phyloP scores from a whole-genome alignment of 83 land plant genomes.

The Thuja plicata region DNA sequence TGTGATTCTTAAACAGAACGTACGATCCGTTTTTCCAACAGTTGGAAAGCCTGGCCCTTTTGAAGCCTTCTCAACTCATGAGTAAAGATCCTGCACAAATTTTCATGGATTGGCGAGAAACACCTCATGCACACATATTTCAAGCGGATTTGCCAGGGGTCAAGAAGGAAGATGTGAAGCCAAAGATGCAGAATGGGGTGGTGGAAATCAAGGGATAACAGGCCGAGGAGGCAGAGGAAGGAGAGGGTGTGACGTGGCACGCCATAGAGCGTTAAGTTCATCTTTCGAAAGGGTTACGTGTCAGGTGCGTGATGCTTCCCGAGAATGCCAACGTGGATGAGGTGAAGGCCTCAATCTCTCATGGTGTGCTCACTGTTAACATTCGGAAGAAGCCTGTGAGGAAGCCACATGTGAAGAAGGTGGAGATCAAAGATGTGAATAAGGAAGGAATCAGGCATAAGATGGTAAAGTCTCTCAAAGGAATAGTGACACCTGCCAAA shows the following conservation, averaged over 20 bases:
- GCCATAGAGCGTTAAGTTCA: not conserved
- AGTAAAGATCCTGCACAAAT: not conserved
- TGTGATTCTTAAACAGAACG: not conserved
- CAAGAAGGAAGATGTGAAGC: not conserved
- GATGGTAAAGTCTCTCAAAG: not conserved
- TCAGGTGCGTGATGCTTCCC: not conserved
- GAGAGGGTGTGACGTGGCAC: not conserved
- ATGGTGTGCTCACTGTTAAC: not conserved
- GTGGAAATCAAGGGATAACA: not conserved
- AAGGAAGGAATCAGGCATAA: not conserved
- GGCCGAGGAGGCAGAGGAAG: not conserved
- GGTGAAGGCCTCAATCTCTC: not conserved
- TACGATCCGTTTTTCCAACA: not conserved
- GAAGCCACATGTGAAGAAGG: not conserved
- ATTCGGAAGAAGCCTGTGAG: not conserved
- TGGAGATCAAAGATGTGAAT: not conserved
- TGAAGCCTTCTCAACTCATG: not conserved
- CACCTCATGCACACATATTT: slow-evolving; percentile 19
- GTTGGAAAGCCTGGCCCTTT: not conserved
- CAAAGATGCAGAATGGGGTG: not conserved
- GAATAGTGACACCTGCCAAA: not conserved
- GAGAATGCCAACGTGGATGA: not conserved
- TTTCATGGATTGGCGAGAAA: slow-evolving; percentile 24
- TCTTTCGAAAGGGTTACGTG: not conserved
- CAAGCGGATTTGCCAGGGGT: slow-evolving; percentile 16